Conservation (phyloP, 1,284 basidiomycete genomes). For the Cutaneotrichosporon spelunceum region DNA sequence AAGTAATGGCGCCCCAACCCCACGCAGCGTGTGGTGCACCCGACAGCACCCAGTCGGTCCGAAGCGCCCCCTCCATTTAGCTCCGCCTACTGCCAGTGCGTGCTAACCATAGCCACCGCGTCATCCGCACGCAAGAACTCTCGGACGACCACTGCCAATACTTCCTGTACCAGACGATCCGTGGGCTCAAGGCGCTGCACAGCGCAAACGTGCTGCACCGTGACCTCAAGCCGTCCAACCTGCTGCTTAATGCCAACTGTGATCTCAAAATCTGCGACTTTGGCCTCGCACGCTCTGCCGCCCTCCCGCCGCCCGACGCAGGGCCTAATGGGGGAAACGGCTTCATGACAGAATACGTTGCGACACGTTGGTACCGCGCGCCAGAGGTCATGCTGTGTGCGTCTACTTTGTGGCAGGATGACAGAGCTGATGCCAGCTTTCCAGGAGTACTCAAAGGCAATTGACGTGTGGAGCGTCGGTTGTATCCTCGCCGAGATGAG, state of each 20-base stretch:
- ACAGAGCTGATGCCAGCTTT: constrained; percentile 57
- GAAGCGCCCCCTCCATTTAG: not conserved
- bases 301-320: constrained; percentile 69
- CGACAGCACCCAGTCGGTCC: not conserved
- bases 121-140: constrained; percentile 72
- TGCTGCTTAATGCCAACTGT: constrained; percentile 58
- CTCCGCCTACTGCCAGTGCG: not conserved
- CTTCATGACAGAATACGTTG: constrained; percentile 94
- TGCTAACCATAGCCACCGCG: constrained; percentile 55
- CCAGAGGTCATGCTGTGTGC: constrained; percentile 86
- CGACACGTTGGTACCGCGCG: constrained; percentile 89
- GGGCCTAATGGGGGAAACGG: constrained; percentile 74
- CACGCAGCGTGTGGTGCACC: not conserved
- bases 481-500: constrained; percentile 91
- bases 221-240: constrained; percentile 90
- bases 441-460: constrained; percentile 87
- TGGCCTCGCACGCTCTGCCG: constrained; percentile 77
- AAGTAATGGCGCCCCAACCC: not conserved
- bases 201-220: constrained; percentile 87
- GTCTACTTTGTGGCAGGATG: constrained; percentile 13
- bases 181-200: constrained; percentile 87
- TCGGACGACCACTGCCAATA: constrained; percentile 93
- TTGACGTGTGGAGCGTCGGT: constrained; percentile 90
- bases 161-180: constrained; percentile 89
- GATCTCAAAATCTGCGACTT: constrained; percentile 73